Evolutionary conservation across 441 rosid genomes (phyloP).

Genomic region (Omphalea diandra): DNA sequence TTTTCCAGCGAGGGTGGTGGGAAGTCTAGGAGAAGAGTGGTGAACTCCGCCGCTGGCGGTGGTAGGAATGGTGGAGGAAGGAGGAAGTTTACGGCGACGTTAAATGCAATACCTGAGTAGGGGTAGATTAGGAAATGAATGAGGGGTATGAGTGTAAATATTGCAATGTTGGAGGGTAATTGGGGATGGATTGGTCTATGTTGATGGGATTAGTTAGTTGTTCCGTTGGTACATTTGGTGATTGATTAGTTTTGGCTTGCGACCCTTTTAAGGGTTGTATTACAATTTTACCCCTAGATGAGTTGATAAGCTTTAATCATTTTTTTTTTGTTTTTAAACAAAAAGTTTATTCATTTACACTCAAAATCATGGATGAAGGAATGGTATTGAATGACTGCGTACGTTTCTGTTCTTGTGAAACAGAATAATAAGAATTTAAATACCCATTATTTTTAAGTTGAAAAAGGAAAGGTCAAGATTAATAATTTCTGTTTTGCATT

Average conservation of each 20-base stretch:
- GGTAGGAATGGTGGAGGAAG: conserved; percentile 39
- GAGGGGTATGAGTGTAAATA: conserved; percentile 36
- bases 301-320: conserved; percentile 19
- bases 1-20: conserved; percentile 26
- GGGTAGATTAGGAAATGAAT: conserved; percentile 26
- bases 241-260: too few species aligned
- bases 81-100: conserved; percentile 45
- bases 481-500: too few species aligned
- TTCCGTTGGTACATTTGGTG: too few species aligned
- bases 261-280: conserved; percentile 32
- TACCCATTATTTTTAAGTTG: background rate
- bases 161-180: conserved; percentile 25
- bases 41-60: conserved; percentile 17
- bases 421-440: background rate
- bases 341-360: background rate
- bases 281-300: conserved; percentile 48
- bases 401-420: background rate
- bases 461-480: background rate
- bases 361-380: conserved; percentile 1
- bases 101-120: conserved; percentile 76
- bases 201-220: conserved; percentile 20
- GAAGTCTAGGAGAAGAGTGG: conserved; percentile 23
- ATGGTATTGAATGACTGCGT: conserved; percentile 6
- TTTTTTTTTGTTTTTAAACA: background rate
- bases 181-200: conserved; percentile 15